Evolutionary conservation across 2,329 filamentous ascomycete genomes (phyloP), one percentile per base, ranked within the genome.

Genomic region (Salinomyces thailandicus): DNA sequence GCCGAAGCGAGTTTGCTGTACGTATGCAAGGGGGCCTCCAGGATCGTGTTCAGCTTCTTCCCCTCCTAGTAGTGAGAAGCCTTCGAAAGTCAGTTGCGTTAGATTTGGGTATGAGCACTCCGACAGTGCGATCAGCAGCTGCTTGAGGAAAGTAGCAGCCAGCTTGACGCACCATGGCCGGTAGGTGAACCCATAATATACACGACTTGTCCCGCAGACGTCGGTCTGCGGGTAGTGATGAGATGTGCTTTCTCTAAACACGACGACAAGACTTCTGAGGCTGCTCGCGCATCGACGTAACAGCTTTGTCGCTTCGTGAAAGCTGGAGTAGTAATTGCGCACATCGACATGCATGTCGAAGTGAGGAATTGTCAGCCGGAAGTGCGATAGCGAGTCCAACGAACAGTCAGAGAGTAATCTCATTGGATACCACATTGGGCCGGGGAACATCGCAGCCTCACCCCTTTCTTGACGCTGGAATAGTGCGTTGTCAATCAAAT

Each of bases 201-300:
- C 5, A 14, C 9, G 3, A 7, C 16, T 12, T 9, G 31, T 38
- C 5, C 39, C 36, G 27, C 35, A 41, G 3, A 19, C 8, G 11
- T 20, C 8, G 6, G 20, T 13, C 22, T 14, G 9, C 8, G n/a
- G 4, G 9, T 35, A 17, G 31, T 38, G 38, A 3, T 30, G 31
- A 9, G n/a, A 30, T 3, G 11, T 5, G 2, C n/a, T 19, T 61
- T 95, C 87, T 12, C 87, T 89, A 57, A 95, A 95, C 83, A 95
- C 93, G 48, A 86, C 76, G 2, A 95, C 85, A 1, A 83, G 82
- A 5, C 87, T 87, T 54, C 94, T 94, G 37, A 96, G 58, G 28
- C 20, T 41, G 11, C 24, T 19, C n/a, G 18, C 31, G 14, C 19
- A 17, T 14, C 33, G 37, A 13, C 17, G 18, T 8, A 38, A 11